A percentile compares a stretch with the other conserved stretches of the same genome.
Conservation (phyloP, 306 rosid genomes). For the Rosa multiflora region DNA sequence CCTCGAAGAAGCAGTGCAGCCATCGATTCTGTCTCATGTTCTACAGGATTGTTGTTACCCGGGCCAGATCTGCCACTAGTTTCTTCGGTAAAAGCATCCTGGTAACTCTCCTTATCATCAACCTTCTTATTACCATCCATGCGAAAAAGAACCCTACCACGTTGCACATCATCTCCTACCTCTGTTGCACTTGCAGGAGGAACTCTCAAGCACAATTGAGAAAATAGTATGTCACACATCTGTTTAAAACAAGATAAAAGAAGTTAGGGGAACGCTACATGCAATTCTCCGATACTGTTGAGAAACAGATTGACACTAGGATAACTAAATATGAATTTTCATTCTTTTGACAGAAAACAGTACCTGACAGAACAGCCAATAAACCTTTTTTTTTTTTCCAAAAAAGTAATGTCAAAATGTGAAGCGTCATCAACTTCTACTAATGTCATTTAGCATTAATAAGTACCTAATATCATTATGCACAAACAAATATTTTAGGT, state of each 20-base stretch:
- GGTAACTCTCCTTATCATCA: conserved; percentile 39
- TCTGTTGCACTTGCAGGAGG: conserved; percentile 59
- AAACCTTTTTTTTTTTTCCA: neutral
- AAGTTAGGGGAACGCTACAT: neutral
- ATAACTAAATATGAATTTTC: neutral
- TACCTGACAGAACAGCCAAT: neutral
- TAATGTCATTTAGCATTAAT: neutral
- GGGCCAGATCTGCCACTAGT: conserved; percentile 48
- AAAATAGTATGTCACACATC: conserved; percentile 97
- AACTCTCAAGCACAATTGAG: conserved; percentile 90
- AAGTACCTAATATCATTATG: neutral
- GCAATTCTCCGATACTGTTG: conserved; percentile 3
- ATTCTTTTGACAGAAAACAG: neutral
- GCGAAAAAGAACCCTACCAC: conserved; percentile 35
- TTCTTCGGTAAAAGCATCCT: conserved; percentile 56
- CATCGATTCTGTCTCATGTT: conserved; percentile 72
- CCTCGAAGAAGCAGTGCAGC: conserved; percentile 84
- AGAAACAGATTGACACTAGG: neutral
- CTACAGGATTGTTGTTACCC: conserved; percentile 47
- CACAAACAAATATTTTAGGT: neutral
- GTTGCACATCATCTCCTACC: conserved; percentile 64
- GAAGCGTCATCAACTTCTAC: neutral
- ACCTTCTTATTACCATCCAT: conserved; percentile 41
- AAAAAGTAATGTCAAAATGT: neutral
- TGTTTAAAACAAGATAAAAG: conserved; percentile 39